Conservation (phyloP, 2,329 filamentous ascomycete species). For the Immersiporthe knoxdaviesiana region DNA sequence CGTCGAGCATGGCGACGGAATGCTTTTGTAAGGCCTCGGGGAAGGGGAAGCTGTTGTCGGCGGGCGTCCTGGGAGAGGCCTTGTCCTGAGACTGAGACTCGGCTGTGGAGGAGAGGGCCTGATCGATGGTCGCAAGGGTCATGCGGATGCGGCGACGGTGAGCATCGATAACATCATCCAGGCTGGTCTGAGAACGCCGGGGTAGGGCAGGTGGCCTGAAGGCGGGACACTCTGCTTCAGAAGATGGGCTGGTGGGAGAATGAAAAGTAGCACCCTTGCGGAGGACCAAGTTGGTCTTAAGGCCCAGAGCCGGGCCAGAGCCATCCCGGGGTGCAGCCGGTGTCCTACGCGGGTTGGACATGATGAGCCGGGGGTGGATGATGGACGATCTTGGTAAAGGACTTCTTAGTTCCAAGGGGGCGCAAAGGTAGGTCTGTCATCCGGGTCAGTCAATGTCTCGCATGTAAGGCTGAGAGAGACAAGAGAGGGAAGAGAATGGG, state of each 20-base stretch:
- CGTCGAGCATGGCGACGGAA: slow-evolving; percentile 54
- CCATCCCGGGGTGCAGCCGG: slow-evolving; percentile 50
- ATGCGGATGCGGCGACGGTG: slow-evolving; percentile 70
- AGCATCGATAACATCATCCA: slow-evolving; percentile 74
- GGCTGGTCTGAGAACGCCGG: slow-evolving; percentile 68
- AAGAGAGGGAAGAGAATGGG: not conserved
- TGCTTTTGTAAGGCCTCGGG: slow-evolving; percentile 63
- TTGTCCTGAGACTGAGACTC: slow-evolving; percentile 40
- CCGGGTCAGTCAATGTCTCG: slow-evolving; percentile 29
- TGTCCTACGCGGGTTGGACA: slow-evolving; percentile 46
- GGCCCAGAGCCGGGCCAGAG: slow-evolving; percentile 46
- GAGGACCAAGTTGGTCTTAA: slow-evolving; percentile 63
- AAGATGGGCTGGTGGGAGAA: slow-evolving; percentile 49
- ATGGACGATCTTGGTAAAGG: slow-evolving; percentile 30
- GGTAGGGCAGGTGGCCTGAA: slow-evolving; percentile 59
- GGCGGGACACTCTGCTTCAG: slow-evolving; percentile 37
- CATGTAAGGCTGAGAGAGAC: slow-evolving; percentile 26
- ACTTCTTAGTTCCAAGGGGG: slow-evolving; percentile 24
- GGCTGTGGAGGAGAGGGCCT: slow-evolving; percentile 53
- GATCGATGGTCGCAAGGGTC: slow-evolving; percentile 68
- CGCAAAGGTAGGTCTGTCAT: slow-evolving; percentile 22
- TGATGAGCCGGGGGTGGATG: slow-evolving; percentile 35
- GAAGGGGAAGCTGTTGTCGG: slow-evolving; percentile 62
- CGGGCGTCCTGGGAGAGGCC: slow-evolving; percentile 41
- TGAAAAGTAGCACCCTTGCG: slow-evolving; percentile 73